phyloP scores from a whole-genome alignment of 495 filamentous ascomycete species.

The Bathelium albidoporum region DNA sequence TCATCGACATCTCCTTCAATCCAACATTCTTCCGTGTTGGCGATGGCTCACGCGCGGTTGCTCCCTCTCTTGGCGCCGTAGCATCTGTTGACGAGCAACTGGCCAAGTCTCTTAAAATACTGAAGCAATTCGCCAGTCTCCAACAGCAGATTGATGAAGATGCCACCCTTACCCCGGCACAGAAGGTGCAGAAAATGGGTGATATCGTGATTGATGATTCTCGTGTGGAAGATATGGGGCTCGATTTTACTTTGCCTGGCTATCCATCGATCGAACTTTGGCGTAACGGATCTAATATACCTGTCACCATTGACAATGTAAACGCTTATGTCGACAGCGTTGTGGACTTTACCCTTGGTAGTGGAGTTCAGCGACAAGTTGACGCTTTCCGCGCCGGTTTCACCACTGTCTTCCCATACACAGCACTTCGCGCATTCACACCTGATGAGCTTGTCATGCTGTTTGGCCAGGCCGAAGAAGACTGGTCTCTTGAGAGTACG shows the following conservation, averaged over 20 bases:
- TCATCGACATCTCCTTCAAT: slow-evolving; percentile 97
- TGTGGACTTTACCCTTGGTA: slow-evolving; percentile 80
- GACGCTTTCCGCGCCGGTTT: slow-evolving; percentile 89
- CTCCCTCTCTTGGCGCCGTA: slow-evolving; percentile 83
- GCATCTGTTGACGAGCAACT: slow-evolving; percentile 81
- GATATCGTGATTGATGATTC: slow-evolving; percentile 62
- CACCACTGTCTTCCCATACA: slow-evolving; percentile 92
- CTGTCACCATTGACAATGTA: slow-evolving; percentile 83
- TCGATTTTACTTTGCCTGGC: slow-evolving; percentile 92
- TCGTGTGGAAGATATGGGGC: slow-evolving; percentile 70
- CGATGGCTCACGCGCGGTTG: slow-evolving; percentile 58
- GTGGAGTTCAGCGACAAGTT: slow-evolving; percentile 77
- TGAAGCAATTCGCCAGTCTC: slow-evolving; percentile 75
- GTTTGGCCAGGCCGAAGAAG: slow-evolving; percentile 89
- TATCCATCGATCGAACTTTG: slow-evolving; percentile 84
- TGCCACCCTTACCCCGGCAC: slow-evolving; percentile 46
- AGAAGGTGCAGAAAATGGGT: slow-evolving; percentile 59
- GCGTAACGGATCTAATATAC: slow-evolving; percentile 56
- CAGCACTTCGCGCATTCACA: slow-evolving; percentile 86
- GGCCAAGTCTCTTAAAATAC: slow-evolving; percentile 71
- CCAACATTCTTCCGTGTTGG: slow-evolving; percentile 95
- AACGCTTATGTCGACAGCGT: slow-evolving; percentile 79
- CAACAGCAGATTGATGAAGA: slow-evolving; percentile 75
- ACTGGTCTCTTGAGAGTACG: slow-evolving; percentile 96
- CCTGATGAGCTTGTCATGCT: slow-evolving; percentile 94